Evolutionary conservation across 108 stramenopile species (phyloP).

Genomic region (Schizochytrium sp.): DNA sequence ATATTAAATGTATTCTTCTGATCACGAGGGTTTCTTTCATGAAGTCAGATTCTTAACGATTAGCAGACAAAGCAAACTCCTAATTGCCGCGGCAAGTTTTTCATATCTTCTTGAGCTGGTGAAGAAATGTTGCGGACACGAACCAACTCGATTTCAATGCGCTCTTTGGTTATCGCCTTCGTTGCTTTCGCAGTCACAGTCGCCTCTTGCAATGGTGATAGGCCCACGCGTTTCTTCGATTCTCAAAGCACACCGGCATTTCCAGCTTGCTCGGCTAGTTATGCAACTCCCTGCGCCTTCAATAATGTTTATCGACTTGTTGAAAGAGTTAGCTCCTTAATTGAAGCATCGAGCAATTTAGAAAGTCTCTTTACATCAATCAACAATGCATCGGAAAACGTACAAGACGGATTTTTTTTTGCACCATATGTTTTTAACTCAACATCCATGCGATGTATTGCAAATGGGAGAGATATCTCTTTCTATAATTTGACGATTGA

Average conservation of each 20-base stretch:
- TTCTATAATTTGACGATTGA: background rate
- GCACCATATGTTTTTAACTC: slow-evolving; percentile 1
- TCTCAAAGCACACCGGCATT: background rate
- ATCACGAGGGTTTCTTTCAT: too few relatives aligned
- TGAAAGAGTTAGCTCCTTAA: background rate
- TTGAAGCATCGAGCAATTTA: background rate
- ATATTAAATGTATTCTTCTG: too few relatives aligned
- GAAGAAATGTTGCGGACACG: too few relatives aligned
- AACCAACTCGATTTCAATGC: too few relatives aligned
- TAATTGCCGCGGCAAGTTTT: too few relatives aligned
- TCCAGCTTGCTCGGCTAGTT: slow-evolving; percentile 17
- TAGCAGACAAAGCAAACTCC: too few relatives aligned
- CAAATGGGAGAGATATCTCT: background rate
- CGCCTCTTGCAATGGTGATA: background rate
- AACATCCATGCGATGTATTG: background rate
- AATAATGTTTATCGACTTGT: slow-evolving; percentile 7
- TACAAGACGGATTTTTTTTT: background rate
- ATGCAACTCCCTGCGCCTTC: slow-evolving; percentile 13
- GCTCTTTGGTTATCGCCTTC: too few relatives aligned
- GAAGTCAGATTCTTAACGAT: too few relatives aligned
- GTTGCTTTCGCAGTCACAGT: too few relatives aligned
- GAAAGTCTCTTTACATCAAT: background rate
- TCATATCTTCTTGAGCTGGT: too few relatives aligned
- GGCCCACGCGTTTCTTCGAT: slow-evolving; percentile 1
- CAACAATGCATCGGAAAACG: background rate